Conservation (phyloP, 805 yeast species). For the Sungouiella thailandica region DNA sequence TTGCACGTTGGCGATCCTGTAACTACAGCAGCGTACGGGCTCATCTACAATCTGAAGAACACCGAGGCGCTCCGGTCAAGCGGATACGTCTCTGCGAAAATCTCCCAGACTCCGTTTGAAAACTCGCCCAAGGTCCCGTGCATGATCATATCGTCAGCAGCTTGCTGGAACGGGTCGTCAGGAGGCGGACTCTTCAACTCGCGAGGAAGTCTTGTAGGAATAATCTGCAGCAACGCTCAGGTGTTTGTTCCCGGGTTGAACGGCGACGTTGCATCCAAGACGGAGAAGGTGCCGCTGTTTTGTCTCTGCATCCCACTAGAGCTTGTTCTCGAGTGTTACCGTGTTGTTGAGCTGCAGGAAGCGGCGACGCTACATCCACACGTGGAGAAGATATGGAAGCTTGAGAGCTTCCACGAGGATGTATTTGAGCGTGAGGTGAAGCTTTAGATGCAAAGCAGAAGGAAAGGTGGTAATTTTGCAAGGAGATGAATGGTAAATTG, state of each 20-base stretch:
- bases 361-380: slow-evolving; percentile 8
- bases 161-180: slow-evolving; percentile 50
- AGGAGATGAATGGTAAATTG: too few species aligned
- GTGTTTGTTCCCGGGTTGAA: slow-evolving; percentile 18
- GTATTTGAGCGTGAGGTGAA: slow-evolving; percentile 15
- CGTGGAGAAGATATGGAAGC: slow-evolving; percentile 19
- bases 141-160: slow-evolving; percentile 33
- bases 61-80: slow-evolving; percentile 27
- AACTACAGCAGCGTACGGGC: slow-evolving; percentile 36
- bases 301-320: slow-evolving; percentile 32
- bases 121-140: slow-evolving; percentile 5
- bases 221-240: slow-evolving; percentile 43
- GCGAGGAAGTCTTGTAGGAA: slow-evolving; percentile 28
- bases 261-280: slow-evolving; percentile 1
- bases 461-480: too few species aligned
- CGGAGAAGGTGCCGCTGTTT: slow-evolving; percentile 29
- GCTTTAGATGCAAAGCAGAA: slow-evolving; percentile 13
- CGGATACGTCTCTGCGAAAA: slow-evolving; percentile 26
- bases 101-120: slow-evolving; percentile 9
- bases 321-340: slow-evolving; percentile 21
- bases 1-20: slow-evolving; percentile 19
- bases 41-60: slow-evolving; percentile 21
- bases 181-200: slow-evolving; percentile 40
- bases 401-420: slow-evolving; percentile 20
- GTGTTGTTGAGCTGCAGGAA: not conserved